Evolutionary conservation across 306 rosid genomes (phyloP), one percentile per base, ranked within the genome.

Genomic region (Castanopsis chinensis): DNA sequence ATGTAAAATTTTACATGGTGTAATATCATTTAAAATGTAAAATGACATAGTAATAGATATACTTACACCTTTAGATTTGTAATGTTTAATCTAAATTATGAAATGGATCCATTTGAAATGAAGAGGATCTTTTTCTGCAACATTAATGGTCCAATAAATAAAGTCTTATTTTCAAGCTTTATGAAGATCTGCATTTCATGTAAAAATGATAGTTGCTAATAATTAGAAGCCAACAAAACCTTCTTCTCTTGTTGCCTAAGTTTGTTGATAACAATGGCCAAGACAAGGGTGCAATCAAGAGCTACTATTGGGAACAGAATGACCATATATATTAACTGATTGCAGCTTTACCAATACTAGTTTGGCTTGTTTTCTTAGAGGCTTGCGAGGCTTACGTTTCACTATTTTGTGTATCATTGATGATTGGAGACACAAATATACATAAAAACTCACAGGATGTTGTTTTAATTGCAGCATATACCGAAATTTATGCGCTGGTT

Each of bases 401-500:
- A 49, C 53, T 49, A 10, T 3, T 12, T 49, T 49, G 53, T 49
- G 53, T 49, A 3, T 49, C 15, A 49, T 15, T 12, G 53, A 12
- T 49, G 53, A 59, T 30, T 64, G 41, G 20, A 32, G 70, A 64
- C 41, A 0, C 70, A 10, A 49, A 49, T 49, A 30, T 30, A 30
- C 45, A 30, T 6, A 64, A 64, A 10, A 25, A 35, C 60, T 79
- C 4, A 55, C 49, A 55, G 12, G 56, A 20, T 64, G 61, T 69
- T 57, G 61, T 59, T 64, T 65, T 53, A 70, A 21, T 78, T 85
- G 91, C 94, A 95, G 98, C 99, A 92, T 79, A 92, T 92, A 83
- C 98, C 98, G 12, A 84, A 83, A 80, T 92, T 92, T 83, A 91
- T 91, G 96, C 75, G 78, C 30, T 92, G 99, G 99, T 71, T 95